Base-by-base conservation (phyloP, 2,329 filamentous ascomycete species). In the Dothidotthia symphoricarpi region DNA sequence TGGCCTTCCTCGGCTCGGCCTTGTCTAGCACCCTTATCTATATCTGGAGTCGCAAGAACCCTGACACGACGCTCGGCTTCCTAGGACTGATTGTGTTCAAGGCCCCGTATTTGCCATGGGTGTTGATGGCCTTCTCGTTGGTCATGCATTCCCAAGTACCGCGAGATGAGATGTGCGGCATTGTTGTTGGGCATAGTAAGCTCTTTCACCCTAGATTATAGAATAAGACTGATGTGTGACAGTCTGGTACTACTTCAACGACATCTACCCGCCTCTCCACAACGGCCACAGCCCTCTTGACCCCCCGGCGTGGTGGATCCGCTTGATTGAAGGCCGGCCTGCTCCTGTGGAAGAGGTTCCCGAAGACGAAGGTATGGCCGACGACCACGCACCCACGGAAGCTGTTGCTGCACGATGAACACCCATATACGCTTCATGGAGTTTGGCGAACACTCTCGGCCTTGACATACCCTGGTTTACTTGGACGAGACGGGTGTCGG, bases 191-290 rank as follows among this genome's bases (percentile, higher is more conserved):
- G 8, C 93, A 98, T 69, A 69, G 75, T 78, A 65, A 39, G 75
- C 43, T 28, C n/a, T 11, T 19, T 16, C 6, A 16, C 3, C 9
- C 7, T n/a, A 12, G 0, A 16, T 6, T 9, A 24, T 26, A 16
- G 37, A 47, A 16, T 15, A 9, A n/a, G 7, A 34, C 47, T 55
- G 42, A 59, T 36, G 10, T 9, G 3, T 14, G 4, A 13, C 38
- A 78, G 77, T 97, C 27, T 97, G 90, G 85, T 98, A 97, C 68
- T 98, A 96, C 72, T 96, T 97, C 68, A 87, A 83, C 43, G 93
- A 98, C 65, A 90, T 98, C 12, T 98, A 95, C 67, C 93, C 93
- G 3, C 86, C 89, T 3, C 78, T 96, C 28, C 87, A 96, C 68
- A 82, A 85, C 47, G 88, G 88, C 13, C 83, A 85, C 34, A 78